Evolutionary conservation across 768 basidiomycete species (phyloP).

Genomic region (Boletus insuetus): DNA sequence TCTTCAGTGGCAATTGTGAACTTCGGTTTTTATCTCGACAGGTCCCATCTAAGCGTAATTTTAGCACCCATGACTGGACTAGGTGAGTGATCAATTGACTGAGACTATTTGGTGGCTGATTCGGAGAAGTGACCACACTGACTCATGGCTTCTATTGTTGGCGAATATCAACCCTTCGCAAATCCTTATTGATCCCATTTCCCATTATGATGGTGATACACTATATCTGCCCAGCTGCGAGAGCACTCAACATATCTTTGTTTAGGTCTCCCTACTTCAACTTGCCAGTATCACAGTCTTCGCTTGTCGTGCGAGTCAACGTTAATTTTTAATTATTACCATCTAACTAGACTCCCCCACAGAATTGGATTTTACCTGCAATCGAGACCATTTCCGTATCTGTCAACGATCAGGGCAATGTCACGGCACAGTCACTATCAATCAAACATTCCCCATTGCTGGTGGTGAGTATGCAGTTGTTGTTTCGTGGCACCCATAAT

Average conservation of each 20-base stretch:
- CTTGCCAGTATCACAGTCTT: conserved; percentile 12
- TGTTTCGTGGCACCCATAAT: neutral
- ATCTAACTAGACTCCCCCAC: neutral
- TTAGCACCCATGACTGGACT: conserved; percentile 9
- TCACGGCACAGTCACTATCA: too few species aligned
- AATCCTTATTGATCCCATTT: neutral
- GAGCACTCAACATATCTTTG: neutral
- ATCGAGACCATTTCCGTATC: too few species aligned
- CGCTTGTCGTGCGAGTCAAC: neutral
- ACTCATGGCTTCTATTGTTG: conserved; percentile 24
- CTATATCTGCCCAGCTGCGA: too few species aligned
- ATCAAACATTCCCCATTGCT: neutral
- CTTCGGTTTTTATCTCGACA: too few species aligned
- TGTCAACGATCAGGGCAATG: too few species aligned
- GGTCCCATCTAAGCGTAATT: neutral
- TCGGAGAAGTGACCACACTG: conserved; percentile 6
- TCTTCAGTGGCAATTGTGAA: too few species aligned
- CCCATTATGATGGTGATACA: conserved; percentile 17
- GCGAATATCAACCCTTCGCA: conserved; percentile 13
- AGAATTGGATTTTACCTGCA: neutral
- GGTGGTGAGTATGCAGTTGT: conserved; percentile 2
- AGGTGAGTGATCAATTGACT: conserved; percentile 6
- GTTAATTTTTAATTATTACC: neutral
- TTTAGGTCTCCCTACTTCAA: conserved; percentile 24
- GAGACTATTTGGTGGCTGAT: neutral